Base-by-base conservation (phyloP, 1,139 yeast genomes). In the Hansenula sp. region DNA sequence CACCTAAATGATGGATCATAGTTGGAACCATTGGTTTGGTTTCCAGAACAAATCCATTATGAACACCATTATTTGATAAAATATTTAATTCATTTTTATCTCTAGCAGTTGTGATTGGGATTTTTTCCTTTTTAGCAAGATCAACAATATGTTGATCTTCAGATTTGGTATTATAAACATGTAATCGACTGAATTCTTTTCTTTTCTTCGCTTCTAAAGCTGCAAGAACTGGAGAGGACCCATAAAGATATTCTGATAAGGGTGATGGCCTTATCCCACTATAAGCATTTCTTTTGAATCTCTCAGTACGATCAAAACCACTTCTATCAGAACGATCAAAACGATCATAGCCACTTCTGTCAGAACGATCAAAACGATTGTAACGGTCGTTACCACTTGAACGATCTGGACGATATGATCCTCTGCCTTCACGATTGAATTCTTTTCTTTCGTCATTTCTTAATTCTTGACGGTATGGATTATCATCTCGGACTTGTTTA, bases 41-140 rank as follows among this genome's bases (percentile, higher is more conserved):
- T 56, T 84, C 89, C 41, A 88, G 60, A 0, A 85, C 93, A 27
- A 83, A 73, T 9, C 95, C 94, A 61, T 90, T 90, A 64, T 90
- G 96, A 12, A 87, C 89, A 3, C 83, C 93, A 55, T 81, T 78
- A 34, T 76, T 72, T 28, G 89, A 75, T 52, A 88, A 60, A 9
- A 69, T 61, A 55, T 85, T 84, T 52, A 90, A 64, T 30, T 77
- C 81, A 52, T 76, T 77, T 55, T 79, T 81, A 38, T 74, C 64
- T 4, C 70, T 72, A 25, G 70, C 72, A 28, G 62, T 62, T 38
- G 68, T 72, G 2, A 77, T 60, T 38, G 66, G 65, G 5, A 83
- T 60, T 0, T 79, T 77, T 41, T 56, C 59, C 28, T 68, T 65
- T 41, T 70, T 66, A 1, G 87, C 84, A 34, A 78, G 55, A 33